These are phyloP conservation scores for Aspergillus jensenii DNA, from an alignment of 2,329 filamentous ascomycete species.

Conservation along the genomic window DNA sequence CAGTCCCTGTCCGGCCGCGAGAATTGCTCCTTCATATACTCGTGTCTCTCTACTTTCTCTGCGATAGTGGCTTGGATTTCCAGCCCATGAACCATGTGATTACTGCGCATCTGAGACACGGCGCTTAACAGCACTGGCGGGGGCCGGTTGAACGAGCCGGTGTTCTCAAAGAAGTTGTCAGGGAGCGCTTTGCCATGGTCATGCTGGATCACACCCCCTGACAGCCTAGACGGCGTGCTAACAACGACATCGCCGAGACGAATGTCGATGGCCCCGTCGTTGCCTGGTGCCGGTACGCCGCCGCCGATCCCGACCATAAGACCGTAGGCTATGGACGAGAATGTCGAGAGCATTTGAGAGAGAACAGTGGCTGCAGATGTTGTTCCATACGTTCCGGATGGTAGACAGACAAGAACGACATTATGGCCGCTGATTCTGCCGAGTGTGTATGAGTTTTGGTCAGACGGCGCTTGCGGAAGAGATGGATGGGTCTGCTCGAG, in stretches of 20 bases:
- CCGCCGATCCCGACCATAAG: constrained; percentile 25
- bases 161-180: not conserved
- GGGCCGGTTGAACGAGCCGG: not conserved
- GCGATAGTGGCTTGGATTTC: not conserved
- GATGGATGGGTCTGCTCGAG: not conserved
- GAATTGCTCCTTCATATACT: not conserved
- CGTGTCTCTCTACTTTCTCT: not conserved
- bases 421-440: not conserved
- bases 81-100: no score
- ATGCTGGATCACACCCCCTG: not conserved
- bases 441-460: not conserved
- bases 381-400: not conserved
- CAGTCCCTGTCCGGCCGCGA: not conserved
- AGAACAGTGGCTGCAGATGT: not conserved
- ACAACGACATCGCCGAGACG: not conserved
- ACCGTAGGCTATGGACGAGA: constrained; percentile 16
- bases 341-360: constrained; percentile 15
- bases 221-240: not conserved
- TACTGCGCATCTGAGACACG: not conserved
- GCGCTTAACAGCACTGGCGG: not conserved
- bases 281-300: constrained; percentile 14
- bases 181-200: constrained; percentile 1
- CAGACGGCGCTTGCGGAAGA: not conserved
- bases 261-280: not conserved
- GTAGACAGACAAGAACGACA: not conserved